Evolutionary conservation across 768 basidiomycete genomes (phyloP), one percentile per base, ranked within the genome.

Genomic region (Lepiota venenata): DNA sequence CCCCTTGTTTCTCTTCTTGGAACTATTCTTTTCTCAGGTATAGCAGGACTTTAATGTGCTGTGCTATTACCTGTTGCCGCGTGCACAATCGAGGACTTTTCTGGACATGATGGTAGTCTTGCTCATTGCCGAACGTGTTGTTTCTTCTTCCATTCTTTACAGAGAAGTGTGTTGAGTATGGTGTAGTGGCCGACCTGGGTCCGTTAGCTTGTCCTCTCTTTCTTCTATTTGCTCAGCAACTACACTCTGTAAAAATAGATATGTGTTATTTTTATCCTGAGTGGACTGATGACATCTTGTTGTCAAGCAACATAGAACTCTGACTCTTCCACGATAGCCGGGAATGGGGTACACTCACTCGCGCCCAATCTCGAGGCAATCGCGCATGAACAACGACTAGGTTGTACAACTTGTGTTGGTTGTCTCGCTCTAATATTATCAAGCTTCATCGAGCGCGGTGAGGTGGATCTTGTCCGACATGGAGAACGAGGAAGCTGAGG

Each of bases 201-300:
- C 41, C 50, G 41, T 35, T 43, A 52, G 18, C 50, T 43, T 18
- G 41, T 44, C 41, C 40, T 18, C 21, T 43, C 50, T 43, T 44
- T 29, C 16, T 52, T 5, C 41, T 29, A 20, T 41, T 27, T 37
- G 40, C 50, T 52, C 42, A 29, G 32, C 40, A 20, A 11, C 2
- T 36, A 41, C 42, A 52, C 50, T 52, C 50, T 52, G 50, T 52
- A 52, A 42, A 52, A 43, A 52, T 52, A 52, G 42, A 43, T 35
- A 15, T 11, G 16, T n/a, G 10, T 12, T 43, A 52, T 50, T 50
- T 39, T 50, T 50, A 50, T n/a, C 14, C 8, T n/a, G n/a, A 21
- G 12, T 15, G 35, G 15, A 20, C 10, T 47, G 45, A 47, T 47
- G 45, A 29, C 29, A 35, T 35, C n/a, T 20, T 29, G 35, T 36